Conservation (phyloP, 257 asterid species). For the Solanum ossicruentum region DNA sequence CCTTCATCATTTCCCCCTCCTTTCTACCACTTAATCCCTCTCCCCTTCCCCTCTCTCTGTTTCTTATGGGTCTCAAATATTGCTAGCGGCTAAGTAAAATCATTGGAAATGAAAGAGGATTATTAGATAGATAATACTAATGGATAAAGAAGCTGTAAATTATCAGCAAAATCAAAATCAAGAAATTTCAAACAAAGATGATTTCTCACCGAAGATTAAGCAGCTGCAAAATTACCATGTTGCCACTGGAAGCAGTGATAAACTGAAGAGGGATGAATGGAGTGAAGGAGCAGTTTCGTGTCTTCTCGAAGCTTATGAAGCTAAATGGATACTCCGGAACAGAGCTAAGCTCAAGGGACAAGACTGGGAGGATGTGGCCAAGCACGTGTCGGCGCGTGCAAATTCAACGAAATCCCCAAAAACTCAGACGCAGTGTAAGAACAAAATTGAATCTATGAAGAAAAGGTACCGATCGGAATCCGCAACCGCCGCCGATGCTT, state of each 20-base stretch:
- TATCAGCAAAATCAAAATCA: neutral
- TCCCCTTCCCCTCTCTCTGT: neutral
- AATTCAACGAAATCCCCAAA: constrained; percentile 32
- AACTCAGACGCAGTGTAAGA: constrained; percentile 85
- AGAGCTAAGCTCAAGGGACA: constrained; percentile 86
- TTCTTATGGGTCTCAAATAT: constrained; percentile 13
- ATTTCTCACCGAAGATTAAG: neutral
- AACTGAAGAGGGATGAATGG: constrained; percentile 81
- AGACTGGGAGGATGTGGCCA: constrained; percentile 88
- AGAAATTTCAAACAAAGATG: neutral
- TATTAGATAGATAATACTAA: neutral
- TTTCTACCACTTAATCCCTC: neutral
- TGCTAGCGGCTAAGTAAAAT: constrained; percentile 29
- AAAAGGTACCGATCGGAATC: constrained; percentile 82
- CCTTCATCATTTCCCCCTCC: constrained; percentile 1
- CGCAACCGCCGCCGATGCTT: constrained; percentile 38
- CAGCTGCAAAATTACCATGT: neutral
- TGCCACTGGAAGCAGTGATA: constrained; percentile 12
- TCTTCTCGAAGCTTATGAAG: constrained; percentile 70
- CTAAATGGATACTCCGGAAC: constrained; percentile 69
- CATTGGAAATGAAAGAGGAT: neutral
- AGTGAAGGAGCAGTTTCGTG: constrained; percentile 77
- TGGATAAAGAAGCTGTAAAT: constrained; percentile 32
- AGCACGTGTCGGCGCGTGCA: constrained; percentile 42
- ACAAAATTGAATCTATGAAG: constrained; percentile 93